Evolutionary conservation across 108 stramenopile species (phyloP).

Genomic region (Cylindrotheca closterium): DNA sequence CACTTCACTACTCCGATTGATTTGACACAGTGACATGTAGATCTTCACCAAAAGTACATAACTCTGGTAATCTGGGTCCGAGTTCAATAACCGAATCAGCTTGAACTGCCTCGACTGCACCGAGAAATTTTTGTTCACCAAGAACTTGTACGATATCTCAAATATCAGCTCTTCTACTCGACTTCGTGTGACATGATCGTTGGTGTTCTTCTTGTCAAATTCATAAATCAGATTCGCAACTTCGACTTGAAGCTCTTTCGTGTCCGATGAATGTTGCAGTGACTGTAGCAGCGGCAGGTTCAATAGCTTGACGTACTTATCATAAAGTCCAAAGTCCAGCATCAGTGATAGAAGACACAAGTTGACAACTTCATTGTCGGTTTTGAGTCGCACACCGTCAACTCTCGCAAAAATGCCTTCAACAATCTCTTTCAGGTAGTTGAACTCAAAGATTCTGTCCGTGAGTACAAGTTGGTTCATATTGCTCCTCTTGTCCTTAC

Average conservation of each 20-base stretch:
- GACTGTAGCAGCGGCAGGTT: conserved; percentile 29
- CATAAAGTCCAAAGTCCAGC: conserved; percentile 35
- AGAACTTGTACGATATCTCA: conserved; percentile 28
- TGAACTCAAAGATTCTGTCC: conserved; percentile 27
- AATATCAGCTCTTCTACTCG: conserved; percentile 28
- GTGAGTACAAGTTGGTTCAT: conserved; percentile 24
- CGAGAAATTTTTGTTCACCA: conserved; percentile 32
- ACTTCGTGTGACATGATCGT: conserved; percentile 22
- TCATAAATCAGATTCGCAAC: conserved; percentile 34
- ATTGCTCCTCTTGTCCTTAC: conserved; percentile 1
- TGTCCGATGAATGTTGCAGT: conserved; percentile 24
- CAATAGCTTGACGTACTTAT: conserved; percentile 21
- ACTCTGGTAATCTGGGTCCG: conserved; percentile 31
- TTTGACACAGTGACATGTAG: conserved; percentile 32
- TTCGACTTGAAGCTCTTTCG: conserved; percentile 32
- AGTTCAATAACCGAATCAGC: conserved; percentile 27
- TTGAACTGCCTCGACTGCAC: conserved; percentile 29
- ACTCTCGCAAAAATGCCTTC: conserved; percentile 10
- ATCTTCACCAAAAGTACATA: conserved; percentile 34
- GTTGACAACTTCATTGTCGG: conserved; percentile 34
- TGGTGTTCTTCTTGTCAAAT: conserved; percentile 31
- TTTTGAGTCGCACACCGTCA: conserved; percentile 19
- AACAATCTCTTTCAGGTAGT: conserved; percentile 23
- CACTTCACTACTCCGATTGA: conserved; percentile 31
- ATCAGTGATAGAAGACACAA: conserved; percentile 27